Evolutionary conservation across 169 alveolate species (phyloP).

Genomic region (Plasmodium malariae): DNA sequence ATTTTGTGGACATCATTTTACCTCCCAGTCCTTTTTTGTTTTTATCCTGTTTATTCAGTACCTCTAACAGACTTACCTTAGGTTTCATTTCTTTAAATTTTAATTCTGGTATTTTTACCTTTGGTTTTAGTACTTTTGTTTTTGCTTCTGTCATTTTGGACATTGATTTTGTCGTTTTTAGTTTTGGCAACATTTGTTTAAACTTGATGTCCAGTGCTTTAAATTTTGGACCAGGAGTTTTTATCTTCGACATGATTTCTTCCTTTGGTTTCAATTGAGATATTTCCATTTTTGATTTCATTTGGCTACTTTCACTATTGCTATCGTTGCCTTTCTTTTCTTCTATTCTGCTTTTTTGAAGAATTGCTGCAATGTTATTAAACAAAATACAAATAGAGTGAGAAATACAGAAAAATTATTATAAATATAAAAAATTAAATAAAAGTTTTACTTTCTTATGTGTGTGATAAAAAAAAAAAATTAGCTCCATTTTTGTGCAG

Average conservation of each 20-base stretch:
- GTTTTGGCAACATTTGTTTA: neutral
- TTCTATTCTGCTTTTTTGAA: neutral
- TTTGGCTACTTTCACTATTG: neutral
- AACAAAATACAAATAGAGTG: neutral
- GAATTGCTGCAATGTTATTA: neutral
- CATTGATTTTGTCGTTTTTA: neutral
- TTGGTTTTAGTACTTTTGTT: constrained; percentile 18
- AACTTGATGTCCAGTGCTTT: too few relatives aligned
- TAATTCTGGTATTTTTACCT: constrained; percentile 21
- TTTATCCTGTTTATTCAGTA: too few relatives aligned
- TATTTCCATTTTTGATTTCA: neutral
- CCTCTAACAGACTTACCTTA: too few relatives aligned
- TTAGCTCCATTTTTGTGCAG: neutral
- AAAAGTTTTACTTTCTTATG: neutral
- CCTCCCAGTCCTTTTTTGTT: too few relatives aligned
- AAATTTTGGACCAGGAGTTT: too few relatives aligned
- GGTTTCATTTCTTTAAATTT: constrained; percentile 30
- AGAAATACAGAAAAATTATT: neutral
- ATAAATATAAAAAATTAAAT: neutral
- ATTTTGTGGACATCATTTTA: neutral
- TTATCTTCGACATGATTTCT: neutral
- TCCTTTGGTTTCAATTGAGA: neutral
- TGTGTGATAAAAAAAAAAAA: neutral
- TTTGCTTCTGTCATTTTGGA: neutral
- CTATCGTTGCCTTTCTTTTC: constrained; percentile 6